Percentiles rank a stretch among this genome's conserved stretches.
phyloP scores from a whole-genome alignment of 164 flowering plant genomes.

The Chimonanthus salicifolius region DNA sequence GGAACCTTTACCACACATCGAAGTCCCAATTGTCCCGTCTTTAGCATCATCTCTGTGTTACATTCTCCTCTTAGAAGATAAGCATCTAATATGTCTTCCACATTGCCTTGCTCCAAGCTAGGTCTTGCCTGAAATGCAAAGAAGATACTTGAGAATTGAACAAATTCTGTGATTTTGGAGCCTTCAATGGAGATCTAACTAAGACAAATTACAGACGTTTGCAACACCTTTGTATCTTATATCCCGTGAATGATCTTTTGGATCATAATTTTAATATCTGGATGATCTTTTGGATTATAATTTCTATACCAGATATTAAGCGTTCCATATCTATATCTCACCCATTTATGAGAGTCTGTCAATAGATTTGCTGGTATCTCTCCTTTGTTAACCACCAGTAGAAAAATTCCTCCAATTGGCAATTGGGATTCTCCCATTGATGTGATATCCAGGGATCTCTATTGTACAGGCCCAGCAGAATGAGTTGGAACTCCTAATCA shows the following conservation, averaged over 20 bases:
- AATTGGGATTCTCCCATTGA: background rate
- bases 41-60: slow-evolving; percentile 59
- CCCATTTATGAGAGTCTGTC: background rate
- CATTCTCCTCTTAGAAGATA: slow-evolving; percentile 51
- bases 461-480: background rate
- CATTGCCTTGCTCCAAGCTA: slow-evolving; percentile 40
- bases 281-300: background rate
- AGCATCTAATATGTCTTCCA: slow-evolving; percentile 55
- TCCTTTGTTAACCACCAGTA: background rate
- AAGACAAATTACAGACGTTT: background rate
- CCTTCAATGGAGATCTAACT: background rate
- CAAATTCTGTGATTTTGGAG: background rate
- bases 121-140: slow-evolving; percentile 47
- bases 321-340: background rate
- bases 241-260: background rate
- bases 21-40: slow-evolving; percentile 57
- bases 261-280: background rate
- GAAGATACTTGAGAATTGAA: background rate
- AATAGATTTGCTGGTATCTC: background rate
- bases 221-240: background rate
- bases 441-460: background rate
- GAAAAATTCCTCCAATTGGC: background rate
- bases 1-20: slow-evolving; percentile 49
- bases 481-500: background rate
- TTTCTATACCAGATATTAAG: background rate